Percentiles rank a stretch among this genome's conserved stretches.
phyloP scores from a whole-genome alignment of 2,329 filamentous ascomycete species.

The Emmonsiellopsis sp. region DNA sequence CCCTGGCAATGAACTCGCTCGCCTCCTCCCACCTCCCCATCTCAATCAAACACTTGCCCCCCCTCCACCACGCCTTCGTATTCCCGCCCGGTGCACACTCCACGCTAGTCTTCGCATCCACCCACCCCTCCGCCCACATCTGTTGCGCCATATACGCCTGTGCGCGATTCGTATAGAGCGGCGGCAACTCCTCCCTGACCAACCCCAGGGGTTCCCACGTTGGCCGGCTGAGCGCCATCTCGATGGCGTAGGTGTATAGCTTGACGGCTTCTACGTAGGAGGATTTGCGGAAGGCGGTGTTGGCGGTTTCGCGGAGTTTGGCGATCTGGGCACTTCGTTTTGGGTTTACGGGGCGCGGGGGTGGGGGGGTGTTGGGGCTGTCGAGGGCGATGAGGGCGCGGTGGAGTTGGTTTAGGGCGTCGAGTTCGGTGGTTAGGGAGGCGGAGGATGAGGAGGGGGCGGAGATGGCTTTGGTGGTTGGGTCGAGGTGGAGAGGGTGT shows the following conservation, averaged over 20 bases:
- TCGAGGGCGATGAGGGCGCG: slow-evolving; percentile 62
- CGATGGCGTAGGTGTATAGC: slow-evolving; percentile 74
- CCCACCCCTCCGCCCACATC: slow-evolving; percentile 74
- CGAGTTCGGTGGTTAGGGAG: slow-evolving; percentile 44
- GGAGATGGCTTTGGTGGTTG: slow-evolving; percentile 66
- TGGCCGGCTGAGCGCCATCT: slow-evolving; percentile 77
- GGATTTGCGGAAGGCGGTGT: slow-evolving; percentile 70
- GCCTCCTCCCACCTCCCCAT: slow-evolving; percentile 85
- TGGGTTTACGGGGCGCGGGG: slow-evolving; percentile 83
- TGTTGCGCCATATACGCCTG: slow-evolving; percentile 79
- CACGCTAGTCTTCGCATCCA: slow-evolving; percentile 80
- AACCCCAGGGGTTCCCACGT: slow-evolving; percentile 79
- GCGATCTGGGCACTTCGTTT: slow-evolving; percentile 79
- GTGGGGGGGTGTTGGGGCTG: slow-evolving; percentile 62
- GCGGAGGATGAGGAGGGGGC: slow-evolving; percentile 53
- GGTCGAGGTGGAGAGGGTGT: slow-evolving; percentile 72
- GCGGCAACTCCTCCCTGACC: slow-evolving; percentile 73
- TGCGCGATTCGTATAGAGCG: slow-evolving; percentile 74
- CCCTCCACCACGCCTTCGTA: slow-evolving; percentile 88
- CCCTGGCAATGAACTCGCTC: slow-evolving; percentile 63
- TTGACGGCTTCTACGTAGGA: slow-evolving; percentile 65
- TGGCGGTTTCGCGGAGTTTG: slow-evolving; percentile 85
- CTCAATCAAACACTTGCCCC: slow-evolving; percentile 76
- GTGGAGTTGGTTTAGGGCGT: slow-evolving; percentile 69
- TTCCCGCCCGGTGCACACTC: slow-evolving; percentile 82